phyloP scores from a whole-genome alignment of 495 filamentous ascomycete genomes.

The Ramalina intermedia region DNA sequence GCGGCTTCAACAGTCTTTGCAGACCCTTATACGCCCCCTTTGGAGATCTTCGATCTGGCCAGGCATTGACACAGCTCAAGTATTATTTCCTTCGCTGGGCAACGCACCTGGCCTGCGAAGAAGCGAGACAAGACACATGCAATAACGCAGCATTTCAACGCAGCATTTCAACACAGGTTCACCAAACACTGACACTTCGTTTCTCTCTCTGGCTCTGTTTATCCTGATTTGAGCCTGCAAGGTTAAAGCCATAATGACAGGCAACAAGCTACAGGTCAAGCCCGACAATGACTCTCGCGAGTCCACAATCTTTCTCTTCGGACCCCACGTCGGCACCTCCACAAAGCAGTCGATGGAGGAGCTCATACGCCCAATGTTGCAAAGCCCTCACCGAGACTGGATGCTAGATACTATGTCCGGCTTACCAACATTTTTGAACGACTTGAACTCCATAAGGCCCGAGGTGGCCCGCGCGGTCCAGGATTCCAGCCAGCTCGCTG shows the following conservation, averaged over 20 bases:
- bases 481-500: conserved; percentile 1
- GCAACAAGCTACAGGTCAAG: conserved; percentile 2
- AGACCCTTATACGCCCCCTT: neutral
- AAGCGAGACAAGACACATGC: neutral
- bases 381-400: conserved; percentile 9
- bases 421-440: conserved; percentile 7
- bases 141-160: no score
- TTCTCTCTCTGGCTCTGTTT: conserved; percentile 1
- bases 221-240: neutral
- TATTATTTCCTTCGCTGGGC: neutral
- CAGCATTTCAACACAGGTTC: neutral
- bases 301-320: conserved; percentile 8
- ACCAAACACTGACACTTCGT: neutral
- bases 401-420: conserved; percentile 8
- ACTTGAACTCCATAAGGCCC: conserved; percentile 5
- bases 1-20: conserved; percentile 2
- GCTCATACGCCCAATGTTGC: conserved; percentile 1
- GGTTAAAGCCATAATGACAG: conserved; percentile 2
- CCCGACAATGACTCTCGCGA: conserved; percentile 3
- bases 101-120: neutral
- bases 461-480: conserved; percentile 1
- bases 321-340: conserved; percentile 1
- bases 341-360: conserved; percentile 6
- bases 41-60: neutral
- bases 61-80: neutral